Evolutionary conservation across 805 yeast species (phyloP), one percentile per base, ranked within the genome.

Genomic region (Maudiozyma serrabonitensis): DNA sequence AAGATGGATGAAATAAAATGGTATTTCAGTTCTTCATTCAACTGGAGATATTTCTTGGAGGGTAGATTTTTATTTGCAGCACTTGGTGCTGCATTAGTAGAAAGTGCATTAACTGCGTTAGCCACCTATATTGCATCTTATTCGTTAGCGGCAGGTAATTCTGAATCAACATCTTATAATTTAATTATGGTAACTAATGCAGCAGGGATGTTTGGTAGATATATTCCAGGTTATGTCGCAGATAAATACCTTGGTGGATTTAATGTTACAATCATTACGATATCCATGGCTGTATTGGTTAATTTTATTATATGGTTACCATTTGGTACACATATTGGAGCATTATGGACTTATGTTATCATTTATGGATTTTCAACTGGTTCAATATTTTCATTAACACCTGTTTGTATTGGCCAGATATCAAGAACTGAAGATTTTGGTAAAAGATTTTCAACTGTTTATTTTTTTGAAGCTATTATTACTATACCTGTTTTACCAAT

Each of bases 351-450:
- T 1, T 80, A 76, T 58, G 70, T 49, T 62, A 69, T 49, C 63
- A 70, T 76, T 4, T 80, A 74, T 59, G 87, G 87, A 0, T 73
- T 80, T 50, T 67, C 74, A 45, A 71, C 81, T 4, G 78, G 83
- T 4, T 73, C 84, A 0, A 75, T 79, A 4, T 66, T 80, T 45
- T 73, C 84, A 3, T 58, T 80, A 43, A 74, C 80, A 15, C 84
- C 85, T 2, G 80, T 77, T 2, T 76, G 84, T 55, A 69, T 78
- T 37, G 82, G 81, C 0, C 80, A 76, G 46, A 77, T 81, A 35
- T 77, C 83, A 16, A 73, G 75, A 47, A 73, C 76, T 1, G 74
- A 74, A 43, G 75, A 72, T 53, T 78, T 78, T 58, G 83, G 82
- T 7, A 73, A 74, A 55, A 69, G 80, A 18, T 79, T 76, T 58